Evolutionary conservation across 345 rosid species (phyloP).

Genomic region (Citrus sinensis): DNA sequence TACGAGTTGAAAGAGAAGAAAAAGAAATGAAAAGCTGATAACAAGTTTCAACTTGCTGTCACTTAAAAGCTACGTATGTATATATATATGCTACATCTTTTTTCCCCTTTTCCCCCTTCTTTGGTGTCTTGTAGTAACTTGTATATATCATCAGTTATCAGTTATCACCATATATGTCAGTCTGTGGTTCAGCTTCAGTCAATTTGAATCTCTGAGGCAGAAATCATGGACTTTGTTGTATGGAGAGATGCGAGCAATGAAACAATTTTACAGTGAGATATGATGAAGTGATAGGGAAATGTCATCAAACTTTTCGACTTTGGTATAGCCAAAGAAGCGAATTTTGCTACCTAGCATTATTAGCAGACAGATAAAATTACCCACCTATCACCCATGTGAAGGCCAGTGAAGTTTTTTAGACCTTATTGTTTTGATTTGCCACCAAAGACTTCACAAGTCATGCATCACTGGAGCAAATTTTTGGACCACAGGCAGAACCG

Average conservation of each 20-base stretch:
- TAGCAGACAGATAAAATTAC: neutral
- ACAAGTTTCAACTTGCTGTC: neutral
- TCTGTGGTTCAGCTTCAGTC: neutral
- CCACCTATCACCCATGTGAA: conserved; percentile 14
- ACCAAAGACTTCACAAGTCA: neutral
- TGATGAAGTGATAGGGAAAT: neutral
- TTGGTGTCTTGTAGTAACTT: conserved; percentile 4
- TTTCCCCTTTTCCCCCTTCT: neutral
- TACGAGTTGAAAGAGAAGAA: neutral
- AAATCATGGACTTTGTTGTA: neutral
- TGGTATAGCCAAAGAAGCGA: neutral
- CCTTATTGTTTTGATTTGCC: neutral
- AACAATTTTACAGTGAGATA: neutral
- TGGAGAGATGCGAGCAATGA: neutral
- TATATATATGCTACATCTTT: neutral
- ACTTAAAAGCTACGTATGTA: neutral
- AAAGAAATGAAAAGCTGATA: neutral
- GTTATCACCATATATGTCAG: neutral
- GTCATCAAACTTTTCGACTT: conserved; percentile 1
- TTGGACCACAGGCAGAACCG: conserved; percentile 3
- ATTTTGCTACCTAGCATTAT: neutral
- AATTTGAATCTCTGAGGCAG: neutral
- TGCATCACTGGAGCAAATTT: neutral
- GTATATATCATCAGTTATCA: neutral
- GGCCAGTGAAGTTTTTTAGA: neutral